phyloP scores from a whole-genome alignment of 768 basidiomycete species.

The Leccinum broughii region DNA sequence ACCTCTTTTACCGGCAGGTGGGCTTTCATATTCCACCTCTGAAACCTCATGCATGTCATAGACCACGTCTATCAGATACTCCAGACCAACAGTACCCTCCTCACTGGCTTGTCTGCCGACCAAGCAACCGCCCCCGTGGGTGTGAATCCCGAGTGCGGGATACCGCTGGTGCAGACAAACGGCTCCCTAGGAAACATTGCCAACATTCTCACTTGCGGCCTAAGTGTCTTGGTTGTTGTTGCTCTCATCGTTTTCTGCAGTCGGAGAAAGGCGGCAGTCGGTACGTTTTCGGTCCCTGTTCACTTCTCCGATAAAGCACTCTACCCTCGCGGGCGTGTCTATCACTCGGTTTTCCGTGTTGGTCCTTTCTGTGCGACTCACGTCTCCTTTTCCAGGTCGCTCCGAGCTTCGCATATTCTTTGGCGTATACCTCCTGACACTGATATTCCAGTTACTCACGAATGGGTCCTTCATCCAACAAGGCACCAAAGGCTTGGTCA shows the following conservation, averaged over 20 bases:
- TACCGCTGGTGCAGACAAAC: constrained; percentile 56
- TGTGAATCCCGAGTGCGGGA: constrained; percentile 79
- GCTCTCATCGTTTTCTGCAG: constrained; percentile 57
- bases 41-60: constrained; percentile 7
- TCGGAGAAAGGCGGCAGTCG: constrained; percentile 85
- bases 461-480: constrained; percentile 80
- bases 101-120: constrained; percentile 45
- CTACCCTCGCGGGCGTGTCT: neutral
- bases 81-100: constrained; percentile 32
- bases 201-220: constrained; percentile 78
- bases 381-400: constrained; percentile 46
- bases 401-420: constrained; percentile 71
- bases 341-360: neutral
- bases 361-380: neutral
- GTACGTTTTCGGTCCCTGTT: constrained; percentile 41
- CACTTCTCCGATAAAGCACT: neutral
- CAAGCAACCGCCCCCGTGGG: constrained; percentile 71
- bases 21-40: constrained; percentile 22
- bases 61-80: constrained; percentile 42
- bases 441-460: constrained; percentile 78
- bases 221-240: constrained; percentile 63
- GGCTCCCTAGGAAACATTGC: constrained; percentile 80
- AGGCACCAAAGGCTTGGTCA: constrained; percentile 68
- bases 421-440: constrained; percentile 63
- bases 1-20: constrained; percentile 91